Evolutionary conservation across 2,329 filamentous ascomycete species (phyloP), one percentile per base, ranked within the genome.

Genomic region (Byssochlamys sp.): DNA sequence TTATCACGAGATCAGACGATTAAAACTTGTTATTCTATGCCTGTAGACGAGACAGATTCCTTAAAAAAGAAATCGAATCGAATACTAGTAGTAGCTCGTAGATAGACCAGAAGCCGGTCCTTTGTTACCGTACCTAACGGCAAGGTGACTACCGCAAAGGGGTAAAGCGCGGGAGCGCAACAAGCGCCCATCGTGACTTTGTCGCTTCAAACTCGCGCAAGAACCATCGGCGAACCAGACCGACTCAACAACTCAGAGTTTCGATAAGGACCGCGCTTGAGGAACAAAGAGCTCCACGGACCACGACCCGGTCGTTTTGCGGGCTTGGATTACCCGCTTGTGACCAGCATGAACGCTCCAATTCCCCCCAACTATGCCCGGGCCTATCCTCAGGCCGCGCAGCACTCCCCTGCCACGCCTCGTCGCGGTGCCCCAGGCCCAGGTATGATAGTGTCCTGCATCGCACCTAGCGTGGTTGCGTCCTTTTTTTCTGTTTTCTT

Each of bases 281-380:
- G 9, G 39, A 45, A 45, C 19, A 29, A 54, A 24, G 35, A 31
- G n/a, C 14, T 24, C 50, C 35, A 33, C 52, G 19, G 45, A 58
- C 29, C 35, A 49, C 26, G 26, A 12, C 28, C 19, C 25, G 24
- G 50, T 55, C 55, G n/a, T 48, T 19, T 56, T 6, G 48, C 49
- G 55, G 27, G 24, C 33, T 55, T 55, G 39, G 27, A 57, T 57
- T 57, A 19, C 45, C 52, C 53, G 58, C 63, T 57, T 54, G 58
- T 60, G 62, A 26, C 53, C 55, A 52, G 28, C 49, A 74, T 73
- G 68, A 73, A 74, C 62, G 67, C 71, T 61, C 69, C 71, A 59
- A 72, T 76, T 67, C 73, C 73, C 63, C 71, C 72, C 56, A 73
- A 70, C 66, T 76, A 73, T 62, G 65, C 67, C 57, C 73, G 74